Percentiles rank a stretch among this genome's conserved stretches.
Conservation (phyloP, 169 alveolate genomes). For the Plasmodium coatneyi region DNA sequence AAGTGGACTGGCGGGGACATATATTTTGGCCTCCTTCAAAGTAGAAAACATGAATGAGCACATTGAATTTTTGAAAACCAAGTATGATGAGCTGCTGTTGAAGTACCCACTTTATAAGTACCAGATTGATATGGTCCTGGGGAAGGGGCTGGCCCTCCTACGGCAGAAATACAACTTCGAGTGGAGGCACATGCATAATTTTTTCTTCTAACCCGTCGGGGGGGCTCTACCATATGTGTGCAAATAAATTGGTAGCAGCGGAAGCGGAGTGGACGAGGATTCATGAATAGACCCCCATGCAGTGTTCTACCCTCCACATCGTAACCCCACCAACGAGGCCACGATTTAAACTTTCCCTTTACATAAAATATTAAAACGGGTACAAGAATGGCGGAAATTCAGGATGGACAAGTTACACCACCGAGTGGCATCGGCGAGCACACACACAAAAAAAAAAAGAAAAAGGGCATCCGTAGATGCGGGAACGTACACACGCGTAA, state of each 20-base stretch:
- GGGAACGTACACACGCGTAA: neutral
- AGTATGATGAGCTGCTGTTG: slow-evolving; percentile 35
- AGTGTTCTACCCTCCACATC: neutral
- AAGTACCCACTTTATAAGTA: slow-evolving; percentile 46
- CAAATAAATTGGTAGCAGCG: neutral
- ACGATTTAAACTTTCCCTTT: neutral
- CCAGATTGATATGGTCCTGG: slow-evolving; percentile 63
- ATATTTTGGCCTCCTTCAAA: slow-evolving; percentile 39
- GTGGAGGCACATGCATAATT: slow-evolving; percentile 71
- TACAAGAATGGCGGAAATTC: neutral
- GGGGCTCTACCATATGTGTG: neutral
- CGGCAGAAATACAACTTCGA: slow-evolving; percentile 55
- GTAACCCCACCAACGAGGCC: neutral
- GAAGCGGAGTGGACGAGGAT: neutral
- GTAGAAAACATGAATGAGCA: slow-evolving; percentile 61
- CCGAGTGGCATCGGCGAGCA: neutral
- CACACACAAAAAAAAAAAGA: neutral
- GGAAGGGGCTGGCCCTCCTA: slow-evolving; percentile 50
- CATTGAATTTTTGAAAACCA: slow-evolving; percentile 41
- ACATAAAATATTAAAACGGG: neutral
- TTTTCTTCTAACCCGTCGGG: slow-evolving; percentile 16
- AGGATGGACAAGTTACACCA: neutral
- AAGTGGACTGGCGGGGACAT: slow-evolving; percentile 67
- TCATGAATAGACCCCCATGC: neutral
- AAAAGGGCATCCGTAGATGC: neutral